These are phyloP conservation scores for Candida pseudoglaebosa DNA, from an alignment of 805 yeast genomes.

Conservation along the genomic window DNA sequence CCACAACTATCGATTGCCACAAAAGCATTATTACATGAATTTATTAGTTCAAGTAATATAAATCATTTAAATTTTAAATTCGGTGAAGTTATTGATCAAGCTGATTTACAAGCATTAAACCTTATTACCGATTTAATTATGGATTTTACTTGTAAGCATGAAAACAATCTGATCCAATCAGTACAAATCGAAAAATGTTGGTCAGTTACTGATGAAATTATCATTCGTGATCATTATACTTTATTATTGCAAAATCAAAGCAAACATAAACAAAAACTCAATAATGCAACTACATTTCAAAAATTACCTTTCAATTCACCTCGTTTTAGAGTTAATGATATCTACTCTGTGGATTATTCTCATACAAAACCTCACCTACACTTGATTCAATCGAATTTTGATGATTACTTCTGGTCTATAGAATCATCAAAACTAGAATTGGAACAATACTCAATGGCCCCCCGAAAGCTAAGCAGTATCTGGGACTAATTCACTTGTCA, in stretches of 20 bases:
- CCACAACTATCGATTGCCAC: conserved; percentile 11
- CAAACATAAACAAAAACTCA: conserved; percentile 1
- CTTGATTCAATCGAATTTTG: background rate
- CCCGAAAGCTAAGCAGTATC: conserved; percentile 14
- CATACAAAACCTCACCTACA: background rate
- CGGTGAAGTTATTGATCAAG: conserved; percentile 26
- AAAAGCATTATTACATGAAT: conserved; percentile 9
- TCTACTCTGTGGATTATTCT: conserved; percentile 8
- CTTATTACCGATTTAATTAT: conserved; percentile 17
- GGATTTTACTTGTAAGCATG: no score
- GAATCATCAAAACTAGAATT: conserved; percentile 24
- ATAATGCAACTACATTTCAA: conserved; percentile 14
- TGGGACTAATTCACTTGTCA: conserved; percentile 11
- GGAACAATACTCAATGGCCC: conserved; percentile 25
- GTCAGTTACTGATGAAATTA: conserved; percentile 27
- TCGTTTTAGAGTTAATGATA: conserved; percentile 14
- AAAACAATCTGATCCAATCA: no score
- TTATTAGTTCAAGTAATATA: conserved; percentile 13
- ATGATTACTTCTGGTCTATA: conserved; percentile 21
- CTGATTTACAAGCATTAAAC: conserved; percentile 20
- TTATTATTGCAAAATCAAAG: background rate
- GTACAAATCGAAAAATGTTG: conserved; percentile 25
- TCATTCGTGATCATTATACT: conserved; percentile 15
- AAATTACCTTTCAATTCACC: conserved; percentile 19
- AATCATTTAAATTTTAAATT: conserved; percentile 18